phyloP scores from a whole-genome alignment of 495 filamentous ascomycete genomes.

The Podospora comata region DNA sequence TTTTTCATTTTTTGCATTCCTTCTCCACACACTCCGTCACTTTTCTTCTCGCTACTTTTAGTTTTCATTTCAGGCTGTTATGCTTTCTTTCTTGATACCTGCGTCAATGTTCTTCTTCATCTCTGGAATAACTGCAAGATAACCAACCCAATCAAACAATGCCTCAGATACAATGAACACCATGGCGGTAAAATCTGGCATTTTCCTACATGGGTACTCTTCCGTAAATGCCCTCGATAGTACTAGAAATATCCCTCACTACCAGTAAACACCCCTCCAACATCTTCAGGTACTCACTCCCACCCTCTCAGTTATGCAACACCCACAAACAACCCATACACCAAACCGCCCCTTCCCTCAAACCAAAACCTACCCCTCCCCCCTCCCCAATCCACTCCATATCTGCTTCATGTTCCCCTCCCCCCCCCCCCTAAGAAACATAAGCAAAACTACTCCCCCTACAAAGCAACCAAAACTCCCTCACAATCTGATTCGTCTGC shows the following conservation, averaged over 20 bases:
- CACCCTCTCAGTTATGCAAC: neutral
- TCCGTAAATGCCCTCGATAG: too few species aligned
- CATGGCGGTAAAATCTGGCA: too few species aligned
- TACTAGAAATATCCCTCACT: too few species aligned
- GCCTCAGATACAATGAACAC: too few species aligned
- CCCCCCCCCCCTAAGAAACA: constrained; percentile 13
- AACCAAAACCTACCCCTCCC: neutral
- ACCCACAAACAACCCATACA: neutral
- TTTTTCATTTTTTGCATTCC: neutral
- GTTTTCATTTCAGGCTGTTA: neutral
- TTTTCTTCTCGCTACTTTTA: neutral
- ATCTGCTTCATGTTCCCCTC: neutral
- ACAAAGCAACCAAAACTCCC: constrained; percentile 31
- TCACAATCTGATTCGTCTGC: constrained; percentile 26
- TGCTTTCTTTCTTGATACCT: neutral
- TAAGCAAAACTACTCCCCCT: constrained; percentile 25
- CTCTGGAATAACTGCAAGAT: too few species aligned
- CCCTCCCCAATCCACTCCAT: neutral
- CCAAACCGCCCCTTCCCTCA: neutral
- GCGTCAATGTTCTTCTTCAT: too few species aligned
- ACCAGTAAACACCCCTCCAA: neutral
- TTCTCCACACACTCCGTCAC: neutral
- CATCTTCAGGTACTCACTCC: neutral
- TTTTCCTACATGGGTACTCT: too few species aligned
- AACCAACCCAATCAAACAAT: too few species aligned